A percentile compares a stretch with the other conserved stretches of the same genome.
These are phyloP conservation scores for Thraustochytrium sp. DNA, from an alignment of 352 stramenopile genomes.

Conservation along the genomic window DNA sequence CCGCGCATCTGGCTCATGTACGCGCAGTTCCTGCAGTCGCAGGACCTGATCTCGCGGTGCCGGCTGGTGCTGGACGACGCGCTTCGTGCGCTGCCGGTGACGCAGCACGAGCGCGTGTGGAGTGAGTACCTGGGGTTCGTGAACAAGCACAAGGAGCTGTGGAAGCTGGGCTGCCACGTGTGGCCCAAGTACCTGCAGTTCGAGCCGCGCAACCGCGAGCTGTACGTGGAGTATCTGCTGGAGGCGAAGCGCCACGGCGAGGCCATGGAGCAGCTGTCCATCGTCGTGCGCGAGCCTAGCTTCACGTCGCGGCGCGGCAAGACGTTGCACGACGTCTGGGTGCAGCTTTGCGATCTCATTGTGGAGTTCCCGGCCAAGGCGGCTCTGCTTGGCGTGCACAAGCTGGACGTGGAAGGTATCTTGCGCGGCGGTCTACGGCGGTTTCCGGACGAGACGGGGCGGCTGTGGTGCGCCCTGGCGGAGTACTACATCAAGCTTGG, in stretches of 20 bases:
- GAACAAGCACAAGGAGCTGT: slow-evolving; percentile 60
- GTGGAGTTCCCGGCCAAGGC: slow-evolving; percentile 84
- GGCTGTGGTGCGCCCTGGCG: slow-evolving; percentile 93
- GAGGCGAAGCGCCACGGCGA: slow-evolving; percentile 66
- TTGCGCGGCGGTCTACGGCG: slow-evolving; percentile 80
- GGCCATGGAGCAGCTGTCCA: slow-evolving; percentile 71
- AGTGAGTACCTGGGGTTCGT: slow-evolving; percentile 80
- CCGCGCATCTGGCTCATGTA: slow-evolving; percentile 86
- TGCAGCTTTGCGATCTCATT: slow-evolving; percentile 91
- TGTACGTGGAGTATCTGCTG: slow-evolving; percentile 53
- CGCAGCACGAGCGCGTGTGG: slow-evolving; percentile 95
- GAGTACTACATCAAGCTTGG: slow-evolving; percentile 94
- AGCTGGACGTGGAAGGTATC: slow-evolving; percentile 89
- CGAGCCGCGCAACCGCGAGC: background rate
- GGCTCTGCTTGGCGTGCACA: slow-evolving; percentile 40
- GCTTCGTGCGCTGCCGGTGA: slow-evolving; percentile 89
- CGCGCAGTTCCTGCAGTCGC: slow-evolving; percentile 60
- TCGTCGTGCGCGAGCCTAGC: slow-evolving; percentile 66
- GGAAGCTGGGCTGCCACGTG: slow-evolving; percentile 33
- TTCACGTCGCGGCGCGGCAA: slow-evolving; percentile 58
- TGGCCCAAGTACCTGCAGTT: slow-evolving; percentile 24
- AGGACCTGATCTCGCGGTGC: slow-evolving; percentile 66
- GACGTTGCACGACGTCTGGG: slow-evolving; percentile 88
- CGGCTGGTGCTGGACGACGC: slow-evolving; percentile 88
- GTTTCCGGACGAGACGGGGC: slow-evolving; percentile 92